Evolutionary conservation across 805 yeast genomes (phyloP), one percentile per base, ranked within the genome.

Genomic region (Saccharomycopsis lassenensis): DNA sequence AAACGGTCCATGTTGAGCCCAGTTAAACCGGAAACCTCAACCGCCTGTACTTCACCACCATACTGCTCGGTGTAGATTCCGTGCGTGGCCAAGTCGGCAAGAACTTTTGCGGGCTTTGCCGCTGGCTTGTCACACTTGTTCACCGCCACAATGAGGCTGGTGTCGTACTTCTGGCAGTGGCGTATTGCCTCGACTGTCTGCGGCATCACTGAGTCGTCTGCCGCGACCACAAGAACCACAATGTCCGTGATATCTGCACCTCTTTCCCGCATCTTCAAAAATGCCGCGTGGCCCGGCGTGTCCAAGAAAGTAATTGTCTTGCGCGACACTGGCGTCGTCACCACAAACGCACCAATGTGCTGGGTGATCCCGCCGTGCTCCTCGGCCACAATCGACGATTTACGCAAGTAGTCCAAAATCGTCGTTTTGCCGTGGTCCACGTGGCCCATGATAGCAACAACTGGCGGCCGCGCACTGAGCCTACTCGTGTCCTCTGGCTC

Each of bases 381-480:
- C 28, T 76, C 70, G 21, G 74, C 72, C 0, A 79, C 97, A 5
- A 91, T 74, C 0, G 87, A 73, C 0, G 95, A 80, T 46, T 83
- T 85, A 30, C 97, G 67, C 49, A 91, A 61, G 50, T 75, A 73
- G 55, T 91, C 98, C 37, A 91, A 66, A 42, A 91, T 77, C 0
- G 98, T 89, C 2, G 98, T 91, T 55, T 91, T 91, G 2, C 98
- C 98, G 52, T 91, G 98, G 57, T 91, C 98, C 21, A 91, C 98
- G 56, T 91, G 98, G 2, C 98, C 98, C 97, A 91, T 91, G 35
- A 91, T 83, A 0, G 98, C 87, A 4, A 91, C 96, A 17, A 91
- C 79, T 0, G 98, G 98, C 0, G 98, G 86, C 46, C 97, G 63
- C 5, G 76, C 65, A 30, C 71, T 73, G 44, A 79, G 54, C 16